Percentiles rank a stretch among this genome's conserved stretches.
Evolutionary conservation across 2,329 filamentous ascomycete species (phyloP).

Genomic region (Endoconidiophora laricicola): DNA sequence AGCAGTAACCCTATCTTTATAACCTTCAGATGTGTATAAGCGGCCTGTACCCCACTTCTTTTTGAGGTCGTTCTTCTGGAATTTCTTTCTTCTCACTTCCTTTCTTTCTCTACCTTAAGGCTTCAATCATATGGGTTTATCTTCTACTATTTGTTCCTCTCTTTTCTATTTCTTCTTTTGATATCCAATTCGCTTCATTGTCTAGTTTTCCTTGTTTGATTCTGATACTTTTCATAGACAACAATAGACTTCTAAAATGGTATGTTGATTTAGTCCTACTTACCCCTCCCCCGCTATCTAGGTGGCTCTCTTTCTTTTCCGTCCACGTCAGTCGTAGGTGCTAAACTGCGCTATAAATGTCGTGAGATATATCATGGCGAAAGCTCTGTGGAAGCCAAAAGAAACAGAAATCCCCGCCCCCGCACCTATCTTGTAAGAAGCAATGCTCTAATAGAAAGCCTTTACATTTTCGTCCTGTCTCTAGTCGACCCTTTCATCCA

Average conservation of each 20-base stretch:
- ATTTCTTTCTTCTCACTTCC: background rate
- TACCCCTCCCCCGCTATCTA: background rate
- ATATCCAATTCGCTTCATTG: background rate
- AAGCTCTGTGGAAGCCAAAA: too few species aligned
- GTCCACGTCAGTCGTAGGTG: background rate
- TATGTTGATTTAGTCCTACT: background rate
- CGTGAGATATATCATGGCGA: too few species aligned
- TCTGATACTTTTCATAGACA: background rate
- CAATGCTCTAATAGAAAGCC: background rate
- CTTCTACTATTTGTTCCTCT: background rate
- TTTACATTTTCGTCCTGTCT: background rate
- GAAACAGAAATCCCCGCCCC: background rate
- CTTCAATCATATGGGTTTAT: background rate
- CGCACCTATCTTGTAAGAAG: background rate
- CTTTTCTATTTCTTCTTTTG: background rate
- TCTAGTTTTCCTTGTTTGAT: background rate
- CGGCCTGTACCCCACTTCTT: background rate
- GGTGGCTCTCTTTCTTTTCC: background rate
- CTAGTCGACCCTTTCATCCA: conserved; percentile 29
- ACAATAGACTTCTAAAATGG: background rate
- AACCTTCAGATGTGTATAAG: too few species aligned
- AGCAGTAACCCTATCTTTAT: too few species aligned
- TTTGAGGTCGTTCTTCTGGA: background rate
- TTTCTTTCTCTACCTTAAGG: background rate
- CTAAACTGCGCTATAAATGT: background rate